Evolutionary conservation across 306 rosid species (phyloP), one percentile per base, ranked within the genome.

Genomic region (Prosopis cineraria): DNA sequence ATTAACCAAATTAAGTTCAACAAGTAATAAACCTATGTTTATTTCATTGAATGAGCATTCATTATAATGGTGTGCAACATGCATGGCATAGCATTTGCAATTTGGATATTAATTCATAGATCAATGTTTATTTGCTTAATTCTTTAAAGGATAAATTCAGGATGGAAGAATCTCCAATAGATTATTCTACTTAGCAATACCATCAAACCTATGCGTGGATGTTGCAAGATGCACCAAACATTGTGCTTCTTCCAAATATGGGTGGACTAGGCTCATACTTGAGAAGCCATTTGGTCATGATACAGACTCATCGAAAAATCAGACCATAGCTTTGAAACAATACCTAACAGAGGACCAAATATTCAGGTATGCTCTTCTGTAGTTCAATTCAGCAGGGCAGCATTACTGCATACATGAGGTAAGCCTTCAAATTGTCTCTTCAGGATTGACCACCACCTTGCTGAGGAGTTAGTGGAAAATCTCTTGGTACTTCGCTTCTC

Each of bases 211-310:
- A 52, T 87, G 77, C 29, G 84, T 85, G 71, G 90, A 90, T 58
- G 94, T 78, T 44, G 91, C 79, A 53, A 85, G 73, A 79, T 85
- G 82, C 81, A 89, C 89, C 68, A 90, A 85, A 58, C 82, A 75
- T n/a, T 40, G 66, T 60, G 91, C 91, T 36, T 90, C 93, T 80
- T 90, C 94, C 39, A 75, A 7, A 48, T 80, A 65, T 68, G 90
- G 94, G 74, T 87, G 94, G 91, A 90, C 89, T 11, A 84, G 94
- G 81, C 83, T 90, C 64, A 87, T 90, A 76, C 86, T 87, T n/a
- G 94, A 90, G 76, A 90, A 90, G 83, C 91, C 91, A 65, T 90
- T 90, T 78, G 94, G 90, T 33, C 87, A 87, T 48, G 90, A 90
- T 48, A 75, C 85, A 13, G 74, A 84, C 36, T 87, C 94, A 25